Evolutionary conservation across 352 stramenopile species (phyloP).

Genomic region (Aphanomyces stellatus): DNA sequence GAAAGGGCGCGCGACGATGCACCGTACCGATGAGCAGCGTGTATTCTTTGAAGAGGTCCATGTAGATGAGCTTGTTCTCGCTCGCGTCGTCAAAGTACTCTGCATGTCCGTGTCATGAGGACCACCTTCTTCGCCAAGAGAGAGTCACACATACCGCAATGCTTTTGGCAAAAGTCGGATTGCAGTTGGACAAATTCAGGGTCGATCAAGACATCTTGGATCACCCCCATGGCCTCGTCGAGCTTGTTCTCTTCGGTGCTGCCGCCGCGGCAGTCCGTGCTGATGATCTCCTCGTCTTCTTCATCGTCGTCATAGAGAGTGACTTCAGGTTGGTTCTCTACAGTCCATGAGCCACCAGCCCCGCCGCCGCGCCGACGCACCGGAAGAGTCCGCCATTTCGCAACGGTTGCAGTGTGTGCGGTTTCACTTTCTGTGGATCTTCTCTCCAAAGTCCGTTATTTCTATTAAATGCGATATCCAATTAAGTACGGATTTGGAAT

Average conservation of each 20-base stretch:
- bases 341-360: too few species aligned
- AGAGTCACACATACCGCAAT: conserved; percentile 43
- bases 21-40: conserved; percentile 59
- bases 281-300: conserved; percentile 50
- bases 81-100: conserved; percentile 78
- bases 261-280: conserved; percentile 47
- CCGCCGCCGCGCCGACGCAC: not conserved
- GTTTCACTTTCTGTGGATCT: not conserved
- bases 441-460: not conserved
- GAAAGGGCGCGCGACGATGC: not conserved
- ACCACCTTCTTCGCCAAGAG: not conserved
- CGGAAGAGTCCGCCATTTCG: not conserved
- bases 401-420: not conserved
- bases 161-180: conserved; percentile 63
- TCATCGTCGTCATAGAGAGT: not conserved
- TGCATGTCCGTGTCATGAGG: conserved; percentile 14
- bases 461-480: not conserved
- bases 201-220: conserved; percentile 74
- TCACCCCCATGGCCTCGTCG: conserved; percentile 68
- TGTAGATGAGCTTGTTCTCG: conserved; percentile 82
- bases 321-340: conserved; percentile 8
- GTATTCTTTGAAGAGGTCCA: conserved; percentile 71
- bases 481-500: not conserved
- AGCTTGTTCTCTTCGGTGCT: conserved; percentile 72
- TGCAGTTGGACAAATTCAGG: conserved; percentile 70